A percentile compares a stretch with the other conserved stretches of the same genome.
These are phyloP conservation scores for Diaporthe sp. DNA, from an alignment of 2,329 filamentous ascomycete genomes.

Conservation along the genomic window DNA sequence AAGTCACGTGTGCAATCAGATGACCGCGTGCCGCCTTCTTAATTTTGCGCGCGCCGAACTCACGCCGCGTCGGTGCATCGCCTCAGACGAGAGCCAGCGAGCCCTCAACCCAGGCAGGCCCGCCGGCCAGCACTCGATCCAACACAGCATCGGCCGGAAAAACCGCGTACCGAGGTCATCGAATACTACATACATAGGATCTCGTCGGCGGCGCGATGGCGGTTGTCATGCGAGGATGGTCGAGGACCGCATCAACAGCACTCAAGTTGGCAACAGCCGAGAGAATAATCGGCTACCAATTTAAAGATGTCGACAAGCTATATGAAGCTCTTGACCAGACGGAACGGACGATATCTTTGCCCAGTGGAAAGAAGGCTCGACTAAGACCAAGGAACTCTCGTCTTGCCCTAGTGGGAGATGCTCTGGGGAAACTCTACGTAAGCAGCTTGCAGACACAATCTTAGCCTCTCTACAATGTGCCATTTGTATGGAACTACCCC, in stretches of 20 bases:
- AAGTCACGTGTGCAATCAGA: slow-evolving; percentile 10
- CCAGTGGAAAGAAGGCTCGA: not conserved
- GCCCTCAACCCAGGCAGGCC: not conserved
- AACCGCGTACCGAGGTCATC: not conserved
- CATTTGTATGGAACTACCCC: too few relatives aligned
- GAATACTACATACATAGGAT: not conserved
- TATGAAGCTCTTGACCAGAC: slow-evolving; percentile 41
- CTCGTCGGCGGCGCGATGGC: not conserved
- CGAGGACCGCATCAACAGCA: slow-evolving; percentile 7
- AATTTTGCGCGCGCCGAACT: not conserved
- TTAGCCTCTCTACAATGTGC: not conserved
- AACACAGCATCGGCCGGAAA: too few relatives aligned
- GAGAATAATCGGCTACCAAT: slow-evolving; percentile 36
- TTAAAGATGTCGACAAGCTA: slow-evolving; percentile 43
- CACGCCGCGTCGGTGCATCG: not conserved
- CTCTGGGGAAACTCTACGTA: not conserved
- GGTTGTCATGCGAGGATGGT: slow-evolving; percentile 3
- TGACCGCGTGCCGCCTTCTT: not conserved
- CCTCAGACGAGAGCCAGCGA: not conserved
- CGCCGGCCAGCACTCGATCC: not conserved
- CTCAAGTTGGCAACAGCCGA: slow-evolving; percentile 29
- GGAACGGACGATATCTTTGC: not conserved
- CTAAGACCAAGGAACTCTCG: slow-evolving; percentile 9
- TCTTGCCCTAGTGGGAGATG: slow-evolving; percentile 29
- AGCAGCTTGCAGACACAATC: not conserved